Evolutionary conservation across 768 basidiomycete species (phyloP).

Genomic region (Lactarius akahatsu): DNA sequence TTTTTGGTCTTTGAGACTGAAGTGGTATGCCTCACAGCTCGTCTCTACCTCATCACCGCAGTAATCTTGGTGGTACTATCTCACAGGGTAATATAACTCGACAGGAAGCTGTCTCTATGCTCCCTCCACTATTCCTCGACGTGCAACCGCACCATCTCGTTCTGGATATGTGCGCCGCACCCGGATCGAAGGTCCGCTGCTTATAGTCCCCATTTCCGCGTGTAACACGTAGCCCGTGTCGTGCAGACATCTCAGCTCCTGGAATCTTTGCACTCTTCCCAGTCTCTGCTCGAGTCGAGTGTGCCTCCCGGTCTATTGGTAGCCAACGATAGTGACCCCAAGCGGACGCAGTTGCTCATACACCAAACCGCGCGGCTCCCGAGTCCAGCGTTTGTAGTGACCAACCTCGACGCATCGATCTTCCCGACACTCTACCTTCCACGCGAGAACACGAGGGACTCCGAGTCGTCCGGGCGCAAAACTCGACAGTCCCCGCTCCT

Average conservation of each 20-base stretch:
- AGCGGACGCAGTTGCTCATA: constrained; percentile 92
- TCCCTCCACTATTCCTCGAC: constrained; percentile 93
- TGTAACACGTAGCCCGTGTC: constrained; percentile 4
- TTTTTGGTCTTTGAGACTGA: constrained; percentile 98
- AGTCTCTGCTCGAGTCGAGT: constrained; percentile 59
- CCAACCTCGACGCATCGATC: constrained; percentile 91
- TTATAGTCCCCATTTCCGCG: neutral
- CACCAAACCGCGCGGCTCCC: constrained; percentile 96
- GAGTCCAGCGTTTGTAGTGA: constrained; percentile 89
- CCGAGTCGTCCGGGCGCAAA: constrained; percentile 33
- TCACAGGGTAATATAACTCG: constrained; percentile 88
- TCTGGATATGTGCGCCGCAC: constrained; percentile 98
- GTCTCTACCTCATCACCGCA: neutral
- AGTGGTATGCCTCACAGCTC: constrained; percentile 56
- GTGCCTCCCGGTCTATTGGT: constrained; percentile 84
- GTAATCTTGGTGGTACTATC: neutral
- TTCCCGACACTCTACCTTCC: constrained; percentile 65
- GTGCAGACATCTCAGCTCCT: constrained; percentile 88
- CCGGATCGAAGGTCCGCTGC: constrained; percentile 81
- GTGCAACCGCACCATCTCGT: constrained; percentile 94
- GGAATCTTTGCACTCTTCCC: constrained; percentile 87
- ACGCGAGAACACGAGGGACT: constrained; percentile 34
- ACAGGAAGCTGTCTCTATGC: constrained; percentile 98
- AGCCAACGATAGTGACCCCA: constrained; percentile 94
- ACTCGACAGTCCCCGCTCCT: constrained; percentile 47